These are phyloP conservation scores for Puccinellia tenuiflora DNA, from an alignment of 176 grass and related monocot genomes.

Conservation along the genomic window DNA sequence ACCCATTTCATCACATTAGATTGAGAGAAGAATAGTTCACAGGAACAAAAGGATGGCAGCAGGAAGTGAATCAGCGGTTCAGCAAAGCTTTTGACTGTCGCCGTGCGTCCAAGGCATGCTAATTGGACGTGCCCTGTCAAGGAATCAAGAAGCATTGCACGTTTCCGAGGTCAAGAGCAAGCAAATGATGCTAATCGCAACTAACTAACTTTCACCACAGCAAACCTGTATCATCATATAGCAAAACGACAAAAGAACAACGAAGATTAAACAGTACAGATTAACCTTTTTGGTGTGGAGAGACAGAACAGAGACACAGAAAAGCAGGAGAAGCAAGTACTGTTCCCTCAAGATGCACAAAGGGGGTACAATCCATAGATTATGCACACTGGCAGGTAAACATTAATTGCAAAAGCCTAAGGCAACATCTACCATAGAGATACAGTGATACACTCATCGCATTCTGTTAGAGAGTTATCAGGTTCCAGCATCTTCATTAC, in stretches of 20 bases:
- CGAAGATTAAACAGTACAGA: not conserved
- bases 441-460: not conserved
- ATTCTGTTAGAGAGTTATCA: slow-evolving; percentile 13
- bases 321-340: not conserved
- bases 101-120: not conserved
- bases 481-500: slow-evolving; percentile 30
- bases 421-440: not conserved
- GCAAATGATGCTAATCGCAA: not conserved
- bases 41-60: not conserved
- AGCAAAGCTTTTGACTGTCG: not conserved
- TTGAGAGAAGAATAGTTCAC: not conserved
- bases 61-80: not conserved
- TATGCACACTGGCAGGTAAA: not conserved
- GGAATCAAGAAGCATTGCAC: not conserved
- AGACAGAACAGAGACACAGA: not conserved
- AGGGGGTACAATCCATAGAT: not conserved
- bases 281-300: not conserved
- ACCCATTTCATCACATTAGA: not conserved
- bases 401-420: slow-evolving; percentile 6
- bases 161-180: not conserved
- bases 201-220: not conserved
- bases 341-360: slow-evolving; percentile 10
- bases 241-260: not conserved
- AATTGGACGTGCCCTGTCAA: not conserved
- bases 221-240: not conserved